Conservation (phyloP, 1,284 basidiomycete species). For the Ganoderma lucidum region DNA sequence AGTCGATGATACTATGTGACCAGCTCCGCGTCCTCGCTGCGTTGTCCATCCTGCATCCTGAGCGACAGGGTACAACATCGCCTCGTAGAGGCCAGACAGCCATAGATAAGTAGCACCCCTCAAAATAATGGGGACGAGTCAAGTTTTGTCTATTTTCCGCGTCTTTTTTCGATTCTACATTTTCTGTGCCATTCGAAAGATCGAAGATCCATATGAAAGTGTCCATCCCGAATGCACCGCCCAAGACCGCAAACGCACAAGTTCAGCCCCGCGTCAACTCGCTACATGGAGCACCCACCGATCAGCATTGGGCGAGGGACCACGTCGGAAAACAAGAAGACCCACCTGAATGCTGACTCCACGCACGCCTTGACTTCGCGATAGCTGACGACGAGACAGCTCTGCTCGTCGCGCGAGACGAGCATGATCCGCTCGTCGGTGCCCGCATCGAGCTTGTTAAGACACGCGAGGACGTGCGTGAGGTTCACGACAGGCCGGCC, state of each 20-base stretch:
- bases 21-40: too few species aligned
- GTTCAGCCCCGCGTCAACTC: constrained; percentile 6
- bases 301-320: background rate
- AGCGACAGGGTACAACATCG: too few species aligned
- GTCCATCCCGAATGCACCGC: background rate
- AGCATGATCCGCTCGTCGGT: constrained; percentile 96
- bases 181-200: constrained; percentile 32
- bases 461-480: constrained; percentile 87
- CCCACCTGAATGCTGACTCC: constrained; percentile 78
- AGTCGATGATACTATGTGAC: too few species aligned
- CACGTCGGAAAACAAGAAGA: constrained; percentile 19
- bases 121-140: constrained; percentile 15
- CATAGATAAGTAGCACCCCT: background rate
- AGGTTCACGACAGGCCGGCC: constrained; percentile 92
- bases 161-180: constrained; percentile 42
- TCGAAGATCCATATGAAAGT: constrained; percentile 2
- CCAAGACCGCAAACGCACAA: background rate
- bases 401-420: constrained; percentile 93
- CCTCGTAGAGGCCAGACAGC: too few species aligned
- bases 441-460: constrained; percentile 96
- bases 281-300: background rate
- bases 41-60: too few species aligned
- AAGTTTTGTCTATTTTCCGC: constrained; percentile 39
- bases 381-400: constrained; percentile 95
- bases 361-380: constrained; percentile 91